Evolutionary conservation across 208 protist genomes (phyloP).

Genomic region (Trypanosoma avium): DNA sequence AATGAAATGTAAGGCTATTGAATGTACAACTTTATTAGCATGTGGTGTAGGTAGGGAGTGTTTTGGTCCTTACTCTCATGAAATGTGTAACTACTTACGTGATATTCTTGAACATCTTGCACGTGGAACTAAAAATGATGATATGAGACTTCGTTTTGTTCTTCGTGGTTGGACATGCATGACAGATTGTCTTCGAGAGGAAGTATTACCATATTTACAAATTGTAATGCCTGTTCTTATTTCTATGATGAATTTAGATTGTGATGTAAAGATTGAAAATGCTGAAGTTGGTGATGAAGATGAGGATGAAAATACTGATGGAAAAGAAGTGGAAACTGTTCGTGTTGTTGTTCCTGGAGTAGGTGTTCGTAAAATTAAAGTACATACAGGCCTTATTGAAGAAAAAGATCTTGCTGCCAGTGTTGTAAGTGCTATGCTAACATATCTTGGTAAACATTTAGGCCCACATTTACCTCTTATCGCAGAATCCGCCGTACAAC

Average conservation of each 20-base stretch:
- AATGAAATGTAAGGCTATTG: conserved; percentile 84
- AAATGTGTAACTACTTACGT: conserved; percentile 77
- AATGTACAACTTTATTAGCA: conserved; percentile 85
- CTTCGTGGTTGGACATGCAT: conserved; percentile 90
- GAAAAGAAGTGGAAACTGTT: conserved; percentile 40
- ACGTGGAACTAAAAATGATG: conserved; percentile 52
- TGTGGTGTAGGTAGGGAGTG: conserved; percentile 70
- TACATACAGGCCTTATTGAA: conserved; percentile 85
- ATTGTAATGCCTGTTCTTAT: conserved; percentile 75
- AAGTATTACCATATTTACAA: conserved; percentile 72
- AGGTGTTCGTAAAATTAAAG: conserved; percentile 67
- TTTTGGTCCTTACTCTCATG: conserved; percentile 65
- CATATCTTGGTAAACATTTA: conserved; percentile 54
- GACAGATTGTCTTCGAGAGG: conserved; percentile 80
- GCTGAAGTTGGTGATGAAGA: conserved; percentile 60
- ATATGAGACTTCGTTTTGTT: conserved; percentile 70
- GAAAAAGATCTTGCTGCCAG: conserved; percentile 86
- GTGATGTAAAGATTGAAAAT: conserved; percentile 64
- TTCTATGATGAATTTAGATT: conserved; percentile 69
- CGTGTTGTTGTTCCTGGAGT: conserved; percentile 72
- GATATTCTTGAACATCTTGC: conserved; percentile 29
- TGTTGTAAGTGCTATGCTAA: conserved; percentile 68
- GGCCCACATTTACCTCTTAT: conserved; percentile 65
- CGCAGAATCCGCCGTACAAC: conserved; percentile 53
- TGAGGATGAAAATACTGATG: conserved; percentile 45